Conservation (phyloP, 139 green algal genomes). For the Chlamydomonas schloesseri region DNA sequence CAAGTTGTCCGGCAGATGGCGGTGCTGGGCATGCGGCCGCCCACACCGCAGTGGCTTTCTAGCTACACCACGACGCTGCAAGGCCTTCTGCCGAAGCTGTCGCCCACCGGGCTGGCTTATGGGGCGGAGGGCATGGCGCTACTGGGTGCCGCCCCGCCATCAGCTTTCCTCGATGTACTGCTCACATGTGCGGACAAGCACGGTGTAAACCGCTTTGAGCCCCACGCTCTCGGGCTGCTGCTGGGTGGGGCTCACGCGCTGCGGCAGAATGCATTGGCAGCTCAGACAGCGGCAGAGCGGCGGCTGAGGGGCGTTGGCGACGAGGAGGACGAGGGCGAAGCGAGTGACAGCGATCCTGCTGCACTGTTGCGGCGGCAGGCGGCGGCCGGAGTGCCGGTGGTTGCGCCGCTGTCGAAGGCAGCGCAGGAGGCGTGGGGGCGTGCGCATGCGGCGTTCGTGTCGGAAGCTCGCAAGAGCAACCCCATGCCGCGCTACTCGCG, state of each 20-base stretch:
- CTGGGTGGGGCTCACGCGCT: constrained; percentile 15
- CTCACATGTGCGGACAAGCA: background rate
- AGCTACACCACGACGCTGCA: background rate
- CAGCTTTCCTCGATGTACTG: background rate
- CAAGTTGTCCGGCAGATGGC: background rate
- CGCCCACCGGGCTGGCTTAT: background rate
- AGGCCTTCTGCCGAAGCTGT: background rate
- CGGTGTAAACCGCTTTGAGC: background rate
- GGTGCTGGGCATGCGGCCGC: background rate
- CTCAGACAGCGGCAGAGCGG: background rate
- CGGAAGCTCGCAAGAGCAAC: background rate
- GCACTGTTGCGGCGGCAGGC: background rate
- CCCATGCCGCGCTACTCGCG: background rate
- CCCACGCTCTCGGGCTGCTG: constrained; percentile 10
- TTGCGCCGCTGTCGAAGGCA: background rate
- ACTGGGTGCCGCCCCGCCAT: background rate
- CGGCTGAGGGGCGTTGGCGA: background rate
- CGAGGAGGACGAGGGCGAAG: background rate
- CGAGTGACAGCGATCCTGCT: no score
- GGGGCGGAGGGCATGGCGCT: constrained; percentile 5
- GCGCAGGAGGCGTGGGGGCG: background rate
- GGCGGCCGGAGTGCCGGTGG: background rate
- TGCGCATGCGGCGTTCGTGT: background rate
- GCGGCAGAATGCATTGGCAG: background rate
- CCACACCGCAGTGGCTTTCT: background rate